Evolutionary conservation across 2,329 filamentous ascomycete genomes (phyloP), one percentile per base, ranked within the genome.

Genomic region (Pseudogymnoascus sp.): DNA sequence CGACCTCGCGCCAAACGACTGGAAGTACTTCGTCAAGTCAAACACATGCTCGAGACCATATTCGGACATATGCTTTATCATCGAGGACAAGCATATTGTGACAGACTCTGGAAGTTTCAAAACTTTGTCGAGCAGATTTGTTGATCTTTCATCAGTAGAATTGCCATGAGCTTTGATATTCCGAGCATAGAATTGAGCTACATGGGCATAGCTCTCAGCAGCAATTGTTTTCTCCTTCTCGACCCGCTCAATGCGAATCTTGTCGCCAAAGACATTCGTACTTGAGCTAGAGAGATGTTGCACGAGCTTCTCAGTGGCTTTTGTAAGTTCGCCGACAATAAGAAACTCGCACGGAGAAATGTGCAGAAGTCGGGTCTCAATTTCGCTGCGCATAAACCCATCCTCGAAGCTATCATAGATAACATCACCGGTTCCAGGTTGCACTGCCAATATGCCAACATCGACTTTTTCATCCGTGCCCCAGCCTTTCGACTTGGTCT

Each of bases 371-470:
- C 95, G 81, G 0, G 95, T 99, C 77, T 99, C 95, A 36, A 99
- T 89, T 73, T 99, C 95, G 70, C 88, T 92, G 60, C 95, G 83
- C 93, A 99, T 96, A 77, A 97, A 97, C 1, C 93, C 92, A 71
- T 99, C 95, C 69, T 97, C 91, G 70, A 99, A 99, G 65, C 88
- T 87, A 72, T 99, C 95, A 71, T 97, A 96, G 63, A 97, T 89
- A 69, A 99, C 91, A 74, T 97, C 93, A 63, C 95, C 95, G 0
- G 95, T 99, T 0, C 91, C 90, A 7, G 95, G 95, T 71, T 99
- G 95, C 4, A 99, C 95, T 26, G 95, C 95, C 21, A 99, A 81
- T 64, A 99, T 85, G 1, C 95, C 95, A 23, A 97, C 87, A 63
- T 95, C 86, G 1, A 97, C 93, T 71, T 90, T 96, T 73, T 99